A percentile compares a stretch with the other conserved stretches of the same genome.
Conservation (phyloP, 2,329 filamentous ascomycete genomes). For the Aspergillus sergii region DNA sequence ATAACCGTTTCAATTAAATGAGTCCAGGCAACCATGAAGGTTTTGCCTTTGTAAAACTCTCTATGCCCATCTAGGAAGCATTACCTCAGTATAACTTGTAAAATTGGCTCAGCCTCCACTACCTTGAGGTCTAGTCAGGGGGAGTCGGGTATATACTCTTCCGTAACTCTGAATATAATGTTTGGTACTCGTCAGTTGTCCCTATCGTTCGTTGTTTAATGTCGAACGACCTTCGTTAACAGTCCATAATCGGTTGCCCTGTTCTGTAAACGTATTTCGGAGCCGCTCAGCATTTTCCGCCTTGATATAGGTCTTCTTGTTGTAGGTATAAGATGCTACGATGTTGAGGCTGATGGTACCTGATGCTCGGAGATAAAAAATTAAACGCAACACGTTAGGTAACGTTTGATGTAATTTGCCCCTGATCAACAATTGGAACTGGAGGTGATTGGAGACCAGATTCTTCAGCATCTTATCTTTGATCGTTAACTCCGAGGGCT, state of each 20-base stretch:
- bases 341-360: neutral
- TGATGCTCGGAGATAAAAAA: neutral
- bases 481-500: neutral
- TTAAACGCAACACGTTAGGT: neutral
- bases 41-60: neutral
- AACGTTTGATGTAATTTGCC: neutral
- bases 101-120: neutral
- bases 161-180: neutral
- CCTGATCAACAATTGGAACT: neutral
- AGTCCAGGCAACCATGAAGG: neutral
- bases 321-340: neutral
- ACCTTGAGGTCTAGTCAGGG: neutral
- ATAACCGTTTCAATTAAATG: neutral
- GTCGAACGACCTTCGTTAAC: neutral
- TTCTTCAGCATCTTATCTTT: neutral
- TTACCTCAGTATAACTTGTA: neutral
- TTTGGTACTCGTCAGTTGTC: neutral
- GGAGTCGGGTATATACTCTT: neutral
- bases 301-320: neutral
- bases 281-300: neutral
- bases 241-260: neutral
- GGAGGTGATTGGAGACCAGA: neutral
- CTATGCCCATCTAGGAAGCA: neutral
- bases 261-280: neutral
- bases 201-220: neutral